Percentiles rank a stretch among this genome's conserved stretches.
Evolutionary conservation across 352 stramenopile genomes (phyloP).

Genomic region (Phytophthora uliginosa): DNA sequence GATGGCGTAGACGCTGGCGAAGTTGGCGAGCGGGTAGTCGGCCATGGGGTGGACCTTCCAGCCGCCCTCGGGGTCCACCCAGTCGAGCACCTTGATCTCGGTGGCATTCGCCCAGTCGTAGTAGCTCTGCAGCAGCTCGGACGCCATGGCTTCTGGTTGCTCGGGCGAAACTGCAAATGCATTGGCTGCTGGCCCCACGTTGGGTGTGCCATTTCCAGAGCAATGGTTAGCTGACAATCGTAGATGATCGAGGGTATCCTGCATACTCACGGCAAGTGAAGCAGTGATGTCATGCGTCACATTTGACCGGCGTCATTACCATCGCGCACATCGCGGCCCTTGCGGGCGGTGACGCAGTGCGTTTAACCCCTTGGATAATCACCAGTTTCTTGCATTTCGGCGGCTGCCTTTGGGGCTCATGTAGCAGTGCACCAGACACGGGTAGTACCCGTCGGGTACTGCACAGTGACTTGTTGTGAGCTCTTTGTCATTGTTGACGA

Average conservation of each 20-base stretch:
- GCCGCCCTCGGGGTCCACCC: conserved; percentile 59
- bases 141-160: conserved; percentile 31
- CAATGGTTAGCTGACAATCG: conserved; percentile 12
- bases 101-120: conserved; percentile 65
- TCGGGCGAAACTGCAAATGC: conserved; percentile 34
- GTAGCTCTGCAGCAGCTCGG: conserved; percentile 53
- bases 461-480: background rate
- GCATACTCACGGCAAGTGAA: conserved; percentile 19
- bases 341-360: conserved; percentile 5
- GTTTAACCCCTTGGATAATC: background rate
- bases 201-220: conserved; percentile 5
- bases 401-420: background rate
- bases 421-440: too few relatives aligned
- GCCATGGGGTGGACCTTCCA: conserved; percentile 77
- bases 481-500: conserved; percentile 1
- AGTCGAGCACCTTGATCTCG: conserved; percentile 61
- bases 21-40: conserved; percentile 73
- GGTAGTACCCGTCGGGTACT: too few relatives aligned
- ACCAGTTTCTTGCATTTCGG: background rate
- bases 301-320: conserved; percentile 23
- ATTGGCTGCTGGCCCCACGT: conserved; percentile 14
- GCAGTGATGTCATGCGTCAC: conserved; percentile 31
- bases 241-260: conserved; percentile 24
- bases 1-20: conserved; percentile 65
- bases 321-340: conserved; percentile 6